Percentiles rank a stretch among this genome's conserved stretches.
Evolutionary conservation across 768 basidiomycete species (phyloP).

Genomic region (Pleurotus cornucopiae): DNA sequence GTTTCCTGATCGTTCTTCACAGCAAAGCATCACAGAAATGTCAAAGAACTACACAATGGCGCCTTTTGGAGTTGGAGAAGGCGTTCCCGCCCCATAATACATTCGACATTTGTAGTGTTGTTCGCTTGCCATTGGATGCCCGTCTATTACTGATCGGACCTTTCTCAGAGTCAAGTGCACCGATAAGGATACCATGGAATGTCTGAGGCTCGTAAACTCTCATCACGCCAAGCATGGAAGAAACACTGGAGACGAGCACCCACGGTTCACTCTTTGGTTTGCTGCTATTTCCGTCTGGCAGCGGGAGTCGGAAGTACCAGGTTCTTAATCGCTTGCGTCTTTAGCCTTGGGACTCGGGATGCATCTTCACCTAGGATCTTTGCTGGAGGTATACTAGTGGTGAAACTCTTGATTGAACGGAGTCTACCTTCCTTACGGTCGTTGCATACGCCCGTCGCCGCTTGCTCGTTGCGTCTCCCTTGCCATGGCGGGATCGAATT

Average conservation of each 20-base stretch:
- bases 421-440: too few relatives aligned
- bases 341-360: background rate
- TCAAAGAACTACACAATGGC: slow-evolving; percentile 1
- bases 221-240: too few relatives aligned
- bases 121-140: background rate
- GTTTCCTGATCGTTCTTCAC: background rate
- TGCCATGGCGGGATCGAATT: too few relatives aligned
- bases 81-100: background rate
- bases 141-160: background rate
- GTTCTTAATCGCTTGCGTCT: background rate
- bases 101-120: background rate
- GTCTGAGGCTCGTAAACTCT: too few relatives aligned
- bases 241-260: too few relatives aligned
- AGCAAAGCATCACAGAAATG: background rate
- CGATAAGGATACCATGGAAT: too few relatives aligned
- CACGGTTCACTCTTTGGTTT: too few relatives aligned
- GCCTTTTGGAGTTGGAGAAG: slow-evolving; percentile 6
- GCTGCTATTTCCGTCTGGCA: background rate
- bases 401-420: too few relatives aligned
- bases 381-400: too few relatives aligned
- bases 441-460: too few relatives aligned
- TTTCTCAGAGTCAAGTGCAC: background rate
- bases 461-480: too few relatives aligned
- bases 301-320: background rate
- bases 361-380: too few relatives aligned